phyloP scores from a whole-genome alignment of 345 rosid species.

The Psidium guajava region DNA sequence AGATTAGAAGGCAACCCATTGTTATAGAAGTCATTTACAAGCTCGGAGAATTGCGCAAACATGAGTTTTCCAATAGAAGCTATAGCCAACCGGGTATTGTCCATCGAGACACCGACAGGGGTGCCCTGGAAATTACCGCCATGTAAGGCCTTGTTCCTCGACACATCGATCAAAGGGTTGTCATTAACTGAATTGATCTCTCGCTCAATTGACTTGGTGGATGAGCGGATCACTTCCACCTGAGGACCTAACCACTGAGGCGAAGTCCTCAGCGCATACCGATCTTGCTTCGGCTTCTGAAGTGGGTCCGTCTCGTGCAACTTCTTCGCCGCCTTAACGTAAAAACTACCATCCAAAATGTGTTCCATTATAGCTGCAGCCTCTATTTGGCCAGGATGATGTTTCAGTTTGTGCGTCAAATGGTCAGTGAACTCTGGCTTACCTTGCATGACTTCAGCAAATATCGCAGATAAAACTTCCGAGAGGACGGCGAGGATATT shows the following conservation, averaged over 20 bases:
- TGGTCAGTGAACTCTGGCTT: constrained; percentile 55
- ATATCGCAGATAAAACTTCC: constrained; percentile 41
- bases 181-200: constrained; percentile 61
- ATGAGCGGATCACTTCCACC: constrained; percentile 41
- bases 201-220: constrained; percentile 47
- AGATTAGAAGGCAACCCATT: constrained; percentile 43
- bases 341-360: constrained; percentile 47
- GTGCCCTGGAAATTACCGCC: constrained; percentile 65
- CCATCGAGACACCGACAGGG: constrained; percentile 68
- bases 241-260: constrained; percentile 64
- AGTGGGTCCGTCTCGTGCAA: constrained; percentile 42
- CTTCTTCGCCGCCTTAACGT: constrained; percentile 29
- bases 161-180: constrained; percentile 37
- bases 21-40: constrained; percentile 33
- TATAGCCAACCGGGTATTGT: constrained; percentile 48
- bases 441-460: constrained; percentile 53
- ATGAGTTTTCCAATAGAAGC: constrained; percentile 60
- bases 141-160: constrained; percentile 32
- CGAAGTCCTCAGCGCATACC: constrained; percentile 43
- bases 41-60: constrained; percentile 45
- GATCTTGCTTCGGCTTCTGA: constrained; percentile 49
- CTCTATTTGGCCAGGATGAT: constrained; percentile 61
- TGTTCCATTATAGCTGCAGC: constrained; percentile 64
- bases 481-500: constrained; percentile 34
- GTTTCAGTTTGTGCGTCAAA: constrained; percentile 54